Conservation (phyloP, 2,329 filamentous ascomycete species). For the Conoideocrella luteorostrata region DNA sequence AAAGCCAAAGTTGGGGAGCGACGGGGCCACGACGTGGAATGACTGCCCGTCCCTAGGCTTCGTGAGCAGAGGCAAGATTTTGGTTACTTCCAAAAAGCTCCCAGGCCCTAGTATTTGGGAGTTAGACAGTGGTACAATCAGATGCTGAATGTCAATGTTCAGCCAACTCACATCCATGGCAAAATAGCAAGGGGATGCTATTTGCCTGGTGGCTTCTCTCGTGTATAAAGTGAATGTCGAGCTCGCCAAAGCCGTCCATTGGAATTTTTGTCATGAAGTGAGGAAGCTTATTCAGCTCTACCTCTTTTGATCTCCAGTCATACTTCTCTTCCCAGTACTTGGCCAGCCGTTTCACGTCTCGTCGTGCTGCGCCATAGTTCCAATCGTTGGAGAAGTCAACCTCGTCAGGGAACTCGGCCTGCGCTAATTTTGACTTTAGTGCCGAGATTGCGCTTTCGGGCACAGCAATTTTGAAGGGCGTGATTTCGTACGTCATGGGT, state of each 20-base stretch:
- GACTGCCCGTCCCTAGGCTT: conserved; percentile 27
- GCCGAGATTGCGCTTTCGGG: conserved; percentile 23
- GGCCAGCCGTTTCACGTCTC: conserved; percentile 28
- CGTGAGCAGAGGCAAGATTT: conserved; percentile 47
- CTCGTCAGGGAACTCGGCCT: conserved; percentile 21
- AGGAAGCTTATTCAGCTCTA: conserved; percentile 50
- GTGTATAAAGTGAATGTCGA: conserved; percentile 61
- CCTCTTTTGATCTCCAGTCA: conserved; percentile 56
- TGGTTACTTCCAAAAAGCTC: conserved; percentile 59
- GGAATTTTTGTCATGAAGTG: conserved; percentile 48
- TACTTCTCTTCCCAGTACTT: conserved; percentile 40
- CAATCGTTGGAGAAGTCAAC: conserved; percentile 27
- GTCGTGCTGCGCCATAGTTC: conserved; percentile 24
- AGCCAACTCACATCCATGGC: conserved; percentile 16
- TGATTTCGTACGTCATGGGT: conserved; percentile 17
- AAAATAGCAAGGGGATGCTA: conserved; percentile 59
- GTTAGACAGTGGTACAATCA: too few relatives aligned
- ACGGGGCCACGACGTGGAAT: conserved; percentile 54
- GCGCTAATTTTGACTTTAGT: conserved; percentile 25
- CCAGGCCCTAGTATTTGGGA: conserved; percentile 54
- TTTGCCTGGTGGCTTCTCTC: conserved; percentile 41
- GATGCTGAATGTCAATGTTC: too few relatives aligned
- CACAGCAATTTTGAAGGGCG: conserved; percentile 28
- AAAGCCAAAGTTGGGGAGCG: conserved; percentile 46
- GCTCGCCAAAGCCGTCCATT: conserved; percentile 50